Conservation (phyloP, 2,329 filamentous ascomycete genomes). For the Ophiostoma pallidulum region DNA sequence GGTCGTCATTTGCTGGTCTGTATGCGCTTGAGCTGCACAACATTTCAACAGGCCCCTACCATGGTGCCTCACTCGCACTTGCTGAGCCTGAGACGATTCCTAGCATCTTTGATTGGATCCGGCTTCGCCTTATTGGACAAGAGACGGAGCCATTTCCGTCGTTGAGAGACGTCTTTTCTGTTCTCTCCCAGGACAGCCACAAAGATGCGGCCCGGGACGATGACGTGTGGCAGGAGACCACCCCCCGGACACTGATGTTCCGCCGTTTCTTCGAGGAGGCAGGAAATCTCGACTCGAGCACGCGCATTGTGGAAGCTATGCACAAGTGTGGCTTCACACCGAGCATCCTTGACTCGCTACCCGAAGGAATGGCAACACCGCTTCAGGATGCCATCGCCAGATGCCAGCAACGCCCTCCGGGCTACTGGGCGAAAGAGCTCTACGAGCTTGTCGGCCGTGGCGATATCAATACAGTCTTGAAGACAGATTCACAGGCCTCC, state of each 20-base stretch:
- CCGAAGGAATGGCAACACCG: constrained; percentile 71
- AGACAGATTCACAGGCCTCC: constrained; percentile 33
- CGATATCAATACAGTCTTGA: constrained; percentile 63
- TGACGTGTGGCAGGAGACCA: constrained; percentile 36
- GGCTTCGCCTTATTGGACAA: constrained; percentile 33
- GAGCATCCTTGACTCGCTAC: constrained; percentile 68
- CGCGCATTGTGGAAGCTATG: constrained; percentile 65
- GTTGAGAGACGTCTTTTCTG: constrained; percentile 36
- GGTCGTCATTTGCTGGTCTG: constrained; percentile 40
- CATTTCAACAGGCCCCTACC: constrained; percentile 28
- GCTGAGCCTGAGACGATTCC: constrained; percentile 24
- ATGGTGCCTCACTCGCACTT: constrained; percentile 9
- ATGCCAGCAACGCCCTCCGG: constrained; percentile 74
- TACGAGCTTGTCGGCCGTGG: constrained; percentile 70
- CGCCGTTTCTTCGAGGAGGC: constrained; percentile 56
- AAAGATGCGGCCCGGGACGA: constrained; percentile 26
- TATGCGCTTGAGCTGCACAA: constrained; percentile 47
- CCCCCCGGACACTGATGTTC: constrained; percentile 63
- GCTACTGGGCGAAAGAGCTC: constrained; percentile 61
- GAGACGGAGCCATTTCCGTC: constrained; percentile 31
- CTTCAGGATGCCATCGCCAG: constrained; percentile 76
- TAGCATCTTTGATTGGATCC: constrained; percentile 44
- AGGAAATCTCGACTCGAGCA: constrained; percentile 39
- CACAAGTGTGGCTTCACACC: constrained; percentile 57
- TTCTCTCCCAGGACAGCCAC: constrained; percentile 27